Conservation (phyloP, 108 stramenopile genomes). For the Phaeodactylum tricornutum region DNA sequence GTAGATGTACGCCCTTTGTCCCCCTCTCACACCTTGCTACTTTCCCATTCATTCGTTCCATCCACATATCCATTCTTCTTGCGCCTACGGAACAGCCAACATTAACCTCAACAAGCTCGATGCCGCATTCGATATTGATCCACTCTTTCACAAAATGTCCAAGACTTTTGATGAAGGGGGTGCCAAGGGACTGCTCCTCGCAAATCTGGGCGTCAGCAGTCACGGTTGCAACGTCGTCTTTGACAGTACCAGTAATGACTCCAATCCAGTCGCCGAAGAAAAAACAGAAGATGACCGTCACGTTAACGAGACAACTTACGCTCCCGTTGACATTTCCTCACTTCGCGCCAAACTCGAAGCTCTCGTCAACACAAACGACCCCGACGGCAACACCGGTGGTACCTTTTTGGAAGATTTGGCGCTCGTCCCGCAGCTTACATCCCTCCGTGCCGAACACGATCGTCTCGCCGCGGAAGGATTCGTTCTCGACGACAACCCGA, state of each 20-base stretch:
- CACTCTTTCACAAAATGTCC: slow-evolving; percentile 96
- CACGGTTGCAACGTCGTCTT: slow-evolving; percentile 87
- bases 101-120: slow-evolving; percentile 87
- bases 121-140: slow-evolving; percentile 92
- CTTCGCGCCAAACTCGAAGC: slow-evolving; percentile 19
- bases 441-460: slow-evolving; percentile 48
- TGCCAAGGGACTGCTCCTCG: slow-evolving; percentile 91
- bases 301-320: slow-evolving; percentile 4
- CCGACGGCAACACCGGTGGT: slow-evolving; percentile 30
- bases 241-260: slow-evolving; percentile 35
- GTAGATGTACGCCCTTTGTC: too few species aligned
- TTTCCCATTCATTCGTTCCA: background rate
- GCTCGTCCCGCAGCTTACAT: slow-evolving; percentile 71
- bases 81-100: slow-evolving; percentile 41
- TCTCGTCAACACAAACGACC: slow-evolving; percentile 5
- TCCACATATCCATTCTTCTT: slow-evolving; percentile 5
- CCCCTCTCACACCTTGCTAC: too few species aligned
- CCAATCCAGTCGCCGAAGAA: slow-evolving; percentile 1
- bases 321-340: slow-evolving; percentile 51
- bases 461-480: slow-evolving; percentile 56
- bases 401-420: slow-evolving; percentile 30
- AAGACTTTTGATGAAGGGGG: slow-evolving; percentile 96
- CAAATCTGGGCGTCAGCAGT: slow-evolving; percentile 79
- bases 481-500: slow-evolving; percentile 5
- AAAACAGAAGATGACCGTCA: slow-evolving; percentile 3